Base-by-base conservation (phyloP, 192 early-diverging fungal species). In the Kickxella alabastrina region DNA sequence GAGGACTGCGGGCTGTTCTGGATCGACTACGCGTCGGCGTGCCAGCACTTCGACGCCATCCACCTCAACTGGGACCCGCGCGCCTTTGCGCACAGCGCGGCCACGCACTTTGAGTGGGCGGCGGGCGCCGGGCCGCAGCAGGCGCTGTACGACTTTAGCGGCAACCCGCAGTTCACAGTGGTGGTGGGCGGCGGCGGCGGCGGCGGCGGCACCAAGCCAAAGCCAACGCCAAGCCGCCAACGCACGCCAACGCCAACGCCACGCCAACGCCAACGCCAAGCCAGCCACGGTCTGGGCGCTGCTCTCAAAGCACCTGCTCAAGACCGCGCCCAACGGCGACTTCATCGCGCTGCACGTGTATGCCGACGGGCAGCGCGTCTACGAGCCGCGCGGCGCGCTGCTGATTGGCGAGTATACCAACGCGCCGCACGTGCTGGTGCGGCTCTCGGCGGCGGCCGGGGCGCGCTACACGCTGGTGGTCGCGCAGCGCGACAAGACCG, bases 11-110 rank as follows among this genome's bases (percentile, higher is more conserved):
- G 92, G 45, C 68, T 72, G 19, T 94, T 94, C 56, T 93, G 92
- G 90, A 91, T 97, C 19, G 83, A 91, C 49, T 97, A 81, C 56
- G 85, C 84, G 6, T 92, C 90, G 1, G 80, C 94, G 3, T 85
- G 87, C 46, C 49, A 55, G 5, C 68, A 79, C 26, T 97, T 97
- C 62, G 85, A 90, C 49, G 88, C 89, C 8, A 88, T 92, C 24
- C 92, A 97, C 55, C 64, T 94, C 19, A 94, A 92, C 59, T 93
- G 88, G 92, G 90, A 92, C 75, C 87, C 92, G 6, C 82, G 77
- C 26, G 52, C 86, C 32, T 89, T 93, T 50, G 62, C 59, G 8
- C 68, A 89, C 61, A 70, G 81, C 25, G 77, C 82, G 47, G 82
- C 81, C 9, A 57, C 86, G 28, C 92, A 93, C 50, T 82, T 83